Evolutionary conservation across 225 moss, liverwort and hornwort genomes (phyloP).

Genomic region (Marchantia paleacea): DNA sequence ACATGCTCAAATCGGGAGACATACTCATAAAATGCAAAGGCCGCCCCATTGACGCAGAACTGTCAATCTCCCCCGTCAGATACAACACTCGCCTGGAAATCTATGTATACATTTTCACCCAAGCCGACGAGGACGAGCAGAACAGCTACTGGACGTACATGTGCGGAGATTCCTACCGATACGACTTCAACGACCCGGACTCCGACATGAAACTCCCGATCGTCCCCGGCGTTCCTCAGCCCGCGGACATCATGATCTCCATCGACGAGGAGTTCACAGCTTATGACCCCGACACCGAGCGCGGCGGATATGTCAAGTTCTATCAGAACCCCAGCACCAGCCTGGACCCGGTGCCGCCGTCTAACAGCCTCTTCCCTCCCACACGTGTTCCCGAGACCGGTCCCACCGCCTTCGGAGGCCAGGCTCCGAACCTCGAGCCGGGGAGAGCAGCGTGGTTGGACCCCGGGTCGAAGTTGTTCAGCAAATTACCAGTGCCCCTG

Average conservation of each 20-base stretch:
- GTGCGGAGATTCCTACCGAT: neutral
- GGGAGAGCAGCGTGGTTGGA: neutral
- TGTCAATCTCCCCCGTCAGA: too few species aligned
- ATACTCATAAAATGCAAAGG: neutral
- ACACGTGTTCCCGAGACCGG: neutral
- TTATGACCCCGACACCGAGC: neutral
- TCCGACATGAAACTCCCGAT: neutral
- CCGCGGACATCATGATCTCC: conserved; percentile 17
- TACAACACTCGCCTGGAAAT: conserved; percentile 2
- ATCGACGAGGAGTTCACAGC: neutral
- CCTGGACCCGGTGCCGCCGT: neutral
- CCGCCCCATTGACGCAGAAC: neutral
- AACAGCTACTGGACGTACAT: neutral
- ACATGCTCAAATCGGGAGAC: neutral
- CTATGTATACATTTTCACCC: neutral
- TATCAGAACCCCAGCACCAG: conserved; percentile 1
- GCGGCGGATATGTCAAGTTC: conserved; percentile 21
- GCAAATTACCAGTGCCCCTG: neutral
- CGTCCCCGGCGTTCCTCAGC: neutral
- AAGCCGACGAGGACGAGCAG: neutral
- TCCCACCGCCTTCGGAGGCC: neutral
- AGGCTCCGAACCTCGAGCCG: neutral
- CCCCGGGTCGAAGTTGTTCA: neutral
- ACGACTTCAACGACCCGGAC: conserved; percentile 8
- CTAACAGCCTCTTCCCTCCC: neutral